Evolutionary conservation across 768 basidiomycete species (phyloP).

Genomic region (Mycena rebaudengoi): DNA sequence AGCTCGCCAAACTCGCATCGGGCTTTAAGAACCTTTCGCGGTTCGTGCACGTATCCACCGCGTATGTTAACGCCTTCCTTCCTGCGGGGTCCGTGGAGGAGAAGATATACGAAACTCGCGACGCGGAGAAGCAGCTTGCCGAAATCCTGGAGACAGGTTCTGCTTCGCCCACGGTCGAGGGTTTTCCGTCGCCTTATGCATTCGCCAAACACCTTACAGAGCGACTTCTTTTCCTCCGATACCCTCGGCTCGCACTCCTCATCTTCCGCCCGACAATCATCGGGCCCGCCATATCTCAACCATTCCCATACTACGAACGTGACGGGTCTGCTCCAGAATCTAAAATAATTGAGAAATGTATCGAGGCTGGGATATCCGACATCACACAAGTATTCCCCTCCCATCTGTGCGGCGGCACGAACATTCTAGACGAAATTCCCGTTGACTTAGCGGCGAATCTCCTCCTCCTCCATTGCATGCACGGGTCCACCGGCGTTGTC

Average conservation of each 20-base stretch:
- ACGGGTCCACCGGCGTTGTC: neutral
- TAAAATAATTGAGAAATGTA: neutral
- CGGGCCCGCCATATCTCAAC: conserved; percentile 2
- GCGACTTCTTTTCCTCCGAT: neutral
- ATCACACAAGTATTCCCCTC: neutral
- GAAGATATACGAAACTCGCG: neutral
- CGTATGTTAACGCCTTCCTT: neutral
- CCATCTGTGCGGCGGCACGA: neutral
- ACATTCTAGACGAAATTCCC: conserved; percentile 16
- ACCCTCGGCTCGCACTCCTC: neutral
- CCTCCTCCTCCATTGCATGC: conserved; percentile 4
- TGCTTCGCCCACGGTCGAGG: neutral
- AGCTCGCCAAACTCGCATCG: neutral
- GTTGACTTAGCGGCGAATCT: conserved; percentile 10
- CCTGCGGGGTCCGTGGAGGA: neutral
- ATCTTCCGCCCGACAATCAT: conserved; percentile 3
- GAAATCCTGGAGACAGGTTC: conserved; percentile 7
- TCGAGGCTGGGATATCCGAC: neutral
- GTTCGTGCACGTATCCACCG: conserved; percentile 1
- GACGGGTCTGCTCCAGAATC: neutral
- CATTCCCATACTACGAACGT: conserved; percentile 2
- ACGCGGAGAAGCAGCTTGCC: neutral
- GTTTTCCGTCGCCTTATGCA: neutral
- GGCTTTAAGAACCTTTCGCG: neutral
- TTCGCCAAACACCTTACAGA: conserved; percentile 10